Conservation (phyloP, 2,329 filamentous ascomycete genomes). For the Penicillium sp. region DNA sequence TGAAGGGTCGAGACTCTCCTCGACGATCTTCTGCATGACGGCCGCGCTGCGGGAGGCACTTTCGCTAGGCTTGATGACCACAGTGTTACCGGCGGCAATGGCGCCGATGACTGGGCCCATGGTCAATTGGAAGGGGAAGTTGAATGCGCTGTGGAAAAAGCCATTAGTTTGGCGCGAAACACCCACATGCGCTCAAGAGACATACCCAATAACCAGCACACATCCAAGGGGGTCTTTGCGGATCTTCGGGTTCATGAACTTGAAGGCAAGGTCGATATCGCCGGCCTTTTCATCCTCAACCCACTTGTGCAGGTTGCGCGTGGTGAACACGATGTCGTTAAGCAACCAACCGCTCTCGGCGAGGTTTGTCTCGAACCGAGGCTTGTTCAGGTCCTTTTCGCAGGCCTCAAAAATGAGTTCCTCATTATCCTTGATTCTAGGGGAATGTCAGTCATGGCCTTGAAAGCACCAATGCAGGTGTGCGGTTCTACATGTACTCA, state of each 20-base stretch:
- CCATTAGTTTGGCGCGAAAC: not conserved
- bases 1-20: slow-evolving; percentile 72
- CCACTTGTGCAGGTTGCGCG: slow-evolving; percentile 78
- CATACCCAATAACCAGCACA: slow-evolving; percentile 78
- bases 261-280: slow-evolving; percentile 70
- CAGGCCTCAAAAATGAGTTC: slow-evolving; percentile 73
- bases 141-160: slow-evolving; percentile 66
- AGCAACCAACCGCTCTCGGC: slow-evolving; percentile 77
- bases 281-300: slow-evolving; percentile 75
- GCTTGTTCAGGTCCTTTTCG: slow-evolving; percentile 76
- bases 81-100: slow-evolving; percentile 89
- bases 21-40: slow-evolving; percentile 76
- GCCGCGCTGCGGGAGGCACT: slow-evolving; percentile 73
- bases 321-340: slow-evolving; percentile 77
- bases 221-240: slow-evolving; percentile 85
- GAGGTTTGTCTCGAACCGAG: slow-evolving; percentile 70
- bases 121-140: slow-evolving; percentile 84
- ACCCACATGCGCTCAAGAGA: slow-evolving; percentile 1
- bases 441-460: slow-evolving; percentile 6
- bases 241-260: slow-evolving; percentile 71
- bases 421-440: slow-evolving; percentile 71
- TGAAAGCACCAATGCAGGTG: not conserved
- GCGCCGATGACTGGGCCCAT: slow-evolving; percentile 81
- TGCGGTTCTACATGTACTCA: slow-evolving; percentile 32
- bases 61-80: slow-evolving; percentile 89